Base-by-base conservation (phyloP, 441 rosid genomes). In the Aquilaria agallochum region DNA sequence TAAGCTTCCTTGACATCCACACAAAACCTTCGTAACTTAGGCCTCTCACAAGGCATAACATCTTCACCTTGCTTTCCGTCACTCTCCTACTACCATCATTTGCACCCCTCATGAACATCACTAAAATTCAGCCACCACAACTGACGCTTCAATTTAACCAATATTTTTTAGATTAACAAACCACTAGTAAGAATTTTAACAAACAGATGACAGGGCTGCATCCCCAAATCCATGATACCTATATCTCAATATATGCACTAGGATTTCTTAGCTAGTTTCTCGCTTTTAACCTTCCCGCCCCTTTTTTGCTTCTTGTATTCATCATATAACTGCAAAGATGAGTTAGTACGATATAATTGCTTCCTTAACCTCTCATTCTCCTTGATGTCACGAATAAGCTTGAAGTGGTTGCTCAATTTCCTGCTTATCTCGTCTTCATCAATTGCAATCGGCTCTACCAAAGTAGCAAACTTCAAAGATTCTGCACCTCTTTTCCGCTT, bases 351-450 rank as follows among this genome's bases (percentile, higher is more conserved):
- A 62, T 76, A 82, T 55, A 79, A 63, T 62, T 85, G 86, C 5
- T 61, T 53, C 58, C 88, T 79, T 74, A 81, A 71, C 58, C 81
- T 86, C 85, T 86, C 85, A 1, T 68, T 80, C 72, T 82, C 95
- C 72, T 82, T 85, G 8, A 92, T 74, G 64, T 75, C 78, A 4
- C 48, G 62, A 9, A 88, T 76, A 46, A 88, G 70, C 53, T 33
- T 62, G 60, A 88, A 92, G 69, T 83, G 97, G 67, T 67, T 72
- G 5, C 72, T 53, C 44, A 95, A 69, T 58, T 83, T 91, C 72
- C 71, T 80, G 53, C 50, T 74, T 62, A 95, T 50, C 71, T 78
- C 79, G 2, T 65, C 83, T 71, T 84, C 90, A 50, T 80, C 73
- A 4, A 71, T 52, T 6, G 72, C 62, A 31, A 50, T 60, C 31